Evolutionary conservation across 1,284 basidiomycete genomes (phyloP).

Genomic region (Tilletia indica): DNA sequence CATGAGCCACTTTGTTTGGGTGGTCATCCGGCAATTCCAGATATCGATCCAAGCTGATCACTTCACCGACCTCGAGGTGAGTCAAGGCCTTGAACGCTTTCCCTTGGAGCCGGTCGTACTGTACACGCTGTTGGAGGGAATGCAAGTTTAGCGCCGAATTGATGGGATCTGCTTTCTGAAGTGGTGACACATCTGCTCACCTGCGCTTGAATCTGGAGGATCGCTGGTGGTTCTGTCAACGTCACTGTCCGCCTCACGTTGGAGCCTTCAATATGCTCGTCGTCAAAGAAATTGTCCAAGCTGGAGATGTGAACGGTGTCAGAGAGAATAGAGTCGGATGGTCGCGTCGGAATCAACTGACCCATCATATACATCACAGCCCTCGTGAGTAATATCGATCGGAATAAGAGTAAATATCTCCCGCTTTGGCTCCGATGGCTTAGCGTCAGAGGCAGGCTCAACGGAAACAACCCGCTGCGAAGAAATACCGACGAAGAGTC

Average conservation of each 20-base stretch:
- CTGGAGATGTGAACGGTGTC: constrained; percentile 66
- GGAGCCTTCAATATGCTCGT: constrained; percentile 72
- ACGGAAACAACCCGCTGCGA: constrained; percentile 38
- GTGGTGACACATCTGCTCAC: background rate
- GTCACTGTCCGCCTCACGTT: constrained; percentile 79
- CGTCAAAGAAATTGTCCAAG: constrained; percentile 85
- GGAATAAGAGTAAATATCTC: constrained; percentile 25
- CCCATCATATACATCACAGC: constrained; percentile 90
- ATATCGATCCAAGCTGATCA: constrained; percentile 87
- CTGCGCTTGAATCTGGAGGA: constrained; percentile 78
- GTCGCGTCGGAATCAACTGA: constrained; percentile 67
- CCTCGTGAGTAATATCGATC: constrained; percentile 78
- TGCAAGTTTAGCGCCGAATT: background rate
- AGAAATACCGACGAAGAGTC: constrained; percentile 46
- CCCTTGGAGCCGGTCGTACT: constrained; percentile 86
- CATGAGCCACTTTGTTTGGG: constrained; percentile 62
- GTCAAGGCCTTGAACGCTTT: constrained; percentile 94
- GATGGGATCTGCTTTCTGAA: background rate
- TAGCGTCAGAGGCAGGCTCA: constrained; percentile 6
- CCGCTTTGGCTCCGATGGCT: constrained; percentile 14
- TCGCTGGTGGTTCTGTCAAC: constrained; percentile 79
- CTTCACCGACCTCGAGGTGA: constrained; percentile 84
- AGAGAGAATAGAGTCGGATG: too few species aligned
- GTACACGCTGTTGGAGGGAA: constrained; percentile 70
- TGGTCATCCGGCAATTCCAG: constrained; percentile 61